Evolutionary conservation across 163 green algal species (phyloP), one percentile per base, ranked within the genome.

Genomic region (Chloroidium sp.): DNA sequence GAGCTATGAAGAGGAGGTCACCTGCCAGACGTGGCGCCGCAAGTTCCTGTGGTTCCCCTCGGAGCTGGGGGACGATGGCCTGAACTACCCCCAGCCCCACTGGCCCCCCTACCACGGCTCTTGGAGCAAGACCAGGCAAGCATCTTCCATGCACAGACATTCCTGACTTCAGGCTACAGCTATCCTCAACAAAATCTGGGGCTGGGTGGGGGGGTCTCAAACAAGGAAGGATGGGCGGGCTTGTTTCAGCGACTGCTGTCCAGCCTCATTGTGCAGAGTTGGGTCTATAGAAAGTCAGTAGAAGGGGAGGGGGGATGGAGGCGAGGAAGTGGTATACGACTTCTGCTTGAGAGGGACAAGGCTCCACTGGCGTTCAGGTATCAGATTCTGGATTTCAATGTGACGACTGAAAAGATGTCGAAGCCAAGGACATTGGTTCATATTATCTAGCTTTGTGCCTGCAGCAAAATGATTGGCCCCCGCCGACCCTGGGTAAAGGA

Each of bases 21-120:
- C 64, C 12, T 59, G 69, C 60, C 59, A 59, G 1, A 59, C 67
- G 4, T 84, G 61, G n/a, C 80, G 80, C 59, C 76, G 80, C 2
- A 84, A 84, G 67, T 80, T 80, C 61, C 75, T 84, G 59, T 80
- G 75, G 75, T 59, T 78, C 13, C 2, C 62, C 0, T 13, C 4
- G 2, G 76, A 79, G 61, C 36, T 36, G 36, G 36, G 36, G 36
- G 36, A 36, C 36, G 36, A 36, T 36, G 36, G 36, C 36, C 36
- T 36, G 36, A 36, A 36, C 36, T 36, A 36, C 36, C 36, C 36
- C 36, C 2, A 2, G 67, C 74, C 69, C 69, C 13, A 59, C 13
- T 76, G 80, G 57, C 80, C 80, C 1, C 74, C 80, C 60, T 77
- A 69, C 75, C 78, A 80, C 60, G 75, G 80, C 59, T 76, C 59